Evolutionary conservation across 768 basidiomycete species (phyloP).

Genomic region (Neoboletus brunneissimus): DNA sequence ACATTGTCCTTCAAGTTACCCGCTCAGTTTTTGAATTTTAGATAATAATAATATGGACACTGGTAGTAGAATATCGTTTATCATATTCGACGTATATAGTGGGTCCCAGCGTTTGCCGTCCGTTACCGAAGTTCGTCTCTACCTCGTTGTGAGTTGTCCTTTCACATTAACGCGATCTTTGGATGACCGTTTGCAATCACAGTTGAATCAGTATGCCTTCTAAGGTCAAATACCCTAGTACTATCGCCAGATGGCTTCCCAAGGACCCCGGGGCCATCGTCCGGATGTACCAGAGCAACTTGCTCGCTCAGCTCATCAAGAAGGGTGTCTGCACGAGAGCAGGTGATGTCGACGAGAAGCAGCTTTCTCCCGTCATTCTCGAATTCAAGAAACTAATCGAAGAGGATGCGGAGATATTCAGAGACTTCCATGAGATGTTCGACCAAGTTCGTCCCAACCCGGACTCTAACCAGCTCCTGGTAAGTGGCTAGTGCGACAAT

Average conservation of each 20-base stretch:
- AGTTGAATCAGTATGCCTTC: slow-evolving; percentile 14
- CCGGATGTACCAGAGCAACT: slow-evolving; percentile 15
- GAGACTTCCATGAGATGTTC: no score
- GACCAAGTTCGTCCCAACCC: no score
- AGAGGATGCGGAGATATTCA: no score
- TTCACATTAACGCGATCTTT: not conserved
- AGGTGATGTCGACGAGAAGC: no score
- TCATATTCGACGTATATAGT: not conserved
- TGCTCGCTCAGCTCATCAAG: slow-evolving; percentile 28
- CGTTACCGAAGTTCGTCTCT: not conserved
- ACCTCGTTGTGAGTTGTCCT: slow-evolving; percentile 1
- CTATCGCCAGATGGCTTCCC: slow-evolving; percentile 21
- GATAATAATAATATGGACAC: not conserved
- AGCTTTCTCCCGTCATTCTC: no score
- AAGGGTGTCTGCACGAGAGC: not conserved
- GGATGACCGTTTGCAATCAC: not conserved
- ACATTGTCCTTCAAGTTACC: not conserved
- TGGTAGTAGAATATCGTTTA: no score
- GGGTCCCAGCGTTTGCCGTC: not conserved
- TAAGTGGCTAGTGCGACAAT: no score
- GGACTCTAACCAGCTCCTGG: no score
- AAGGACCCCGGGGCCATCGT: slow-evolving; percentile 11
- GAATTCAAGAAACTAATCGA: no score
- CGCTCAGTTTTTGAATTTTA: not conserved
- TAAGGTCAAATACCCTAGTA: slow-evolving; percentile 20